Evolutionary conservation across 2,329 filamentous ascomycete genomes (phyloP).

Genomic region (Aspergillus aculeatinus): DNA sequence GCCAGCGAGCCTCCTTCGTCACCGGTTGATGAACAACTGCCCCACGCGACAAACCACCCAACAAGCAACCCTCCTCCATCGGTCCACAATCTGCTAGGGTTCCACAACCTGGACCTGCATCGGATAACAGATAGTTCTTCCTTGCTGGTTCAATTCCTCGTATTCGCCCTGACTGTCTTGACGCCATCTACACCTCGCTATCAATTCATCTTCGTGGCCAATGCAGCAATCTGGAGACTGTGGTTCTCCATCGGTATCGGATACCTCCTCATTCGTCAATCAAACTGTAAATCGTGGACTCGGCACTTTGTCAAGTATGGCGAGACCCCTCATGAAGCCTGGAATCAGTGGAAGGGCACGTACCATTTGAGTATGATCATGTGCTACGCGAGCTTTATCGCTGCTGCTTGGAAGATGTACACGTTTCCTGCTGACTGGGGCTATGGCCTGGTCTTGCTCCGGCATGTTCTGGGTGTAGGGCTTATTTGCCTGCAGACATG

Average conservation of each 20-base stretch:
- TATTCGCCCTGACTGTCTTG: constrained; percentile 69
- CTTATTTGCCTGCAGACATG: constrained; percentile 86
- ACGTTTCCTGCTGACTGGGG: constrained; percentile 80
- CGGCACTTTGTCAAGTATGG: constrained; percentile 97
- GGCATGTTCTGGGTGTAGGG: constrained; percentile 79
- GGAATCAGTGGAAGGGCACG: constrained; percentile 96
- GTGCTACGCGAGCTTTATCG: constrained; percentile 84
- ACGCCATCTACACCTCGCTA: constrained; percentile 75
- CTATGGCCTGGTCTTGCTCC: constrained; percentile 79
- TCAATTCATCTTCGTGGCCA: constrained; percentile 75
- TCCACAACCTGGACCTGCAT: constrained; percentile 83
- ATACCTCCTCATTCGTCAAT: constrained; percentile 79
- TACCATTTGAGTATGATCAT: constrained; percentile 91
- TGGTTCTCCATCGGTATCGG: constrained; percentile 93
- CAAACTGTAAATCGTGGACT: constrained; percentile 89
- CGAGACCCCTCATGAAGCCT: constrained; percentile 84
- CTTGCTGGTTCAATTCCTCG: constrained; percentile 72
- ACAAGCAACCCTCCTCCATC: constrained; percentile 57
- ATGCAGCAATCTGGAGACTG: constrained; percentile 78
- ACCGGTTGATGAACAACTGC: constrained; percentile 34
- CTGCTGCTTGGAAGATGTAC: constrained; percentile 97
- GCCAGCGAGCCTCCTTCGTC: constrained; percentile 35
- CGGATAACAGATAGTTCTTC: constrained; percentile 81
- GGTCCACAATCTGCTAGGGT: constrained; percentile 79
- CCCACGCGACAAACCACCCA: constrained; percentile 44